phyloP scores from a whole-genome alignment of 192 early-diverging fungal species.

The Umbelopsis sp. region DNA sequence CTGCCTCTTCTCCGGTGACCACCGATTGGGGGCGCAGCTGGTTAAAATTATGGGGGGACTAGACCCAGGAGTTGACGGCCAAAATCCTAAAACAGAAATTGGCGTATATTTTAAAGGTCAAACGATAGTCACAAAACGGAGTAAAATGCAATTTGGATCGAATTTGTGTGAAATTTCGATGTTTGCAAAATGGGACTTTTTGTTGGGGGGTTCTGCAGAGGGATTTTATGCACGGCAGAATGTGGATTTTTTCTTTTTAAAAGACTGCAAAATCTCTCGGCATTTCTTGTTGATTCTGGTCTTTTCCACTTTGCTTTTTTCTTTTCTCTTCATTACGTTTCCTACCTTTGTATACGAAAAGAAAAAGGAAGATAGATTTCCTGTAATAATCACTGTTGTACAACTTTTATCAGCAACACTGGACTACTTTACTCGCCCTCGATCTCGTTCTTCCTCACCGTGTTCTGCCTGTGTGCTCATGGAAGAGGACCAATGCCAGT shows the following conservation, averaged over 20 bases:
- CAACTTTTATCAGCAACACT: neutral
- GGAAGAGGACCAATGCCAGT: neutral
- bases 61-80: neutral
- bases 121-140: neutral
- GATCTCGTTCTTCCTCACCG: neutral
- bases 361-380: too few relatives aligned
- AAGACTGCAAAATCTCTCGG: too few relatives aligned
- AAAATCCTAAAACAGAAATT: neutral
- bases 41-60: neutral
- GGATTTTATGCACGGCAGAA: too few relatives aligned
- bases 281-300: too few relatives aligned
- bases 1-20: too few relatives aligned
- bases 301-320: too few relatives aligned
- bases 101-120: neutral
- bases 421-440: neutral
- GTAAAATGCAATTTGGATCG: neutral
- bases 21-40: too few relatives aligned
- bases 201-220: neutral
- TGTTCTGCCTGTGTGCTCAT: neutral
- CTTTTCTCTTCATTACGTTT: too few relatives aligned
- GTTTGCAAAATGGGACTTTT: constrained; percentile 1
- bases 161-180: neutral
- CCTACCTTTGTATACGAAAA: too few relatives aligned
- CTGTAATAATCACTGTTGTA: too few relatives aligned
- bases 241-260: too few relatives aligned